These are phyloP conservation scores for Colletotrichum phormii DNA, from an alignment of 2,329 filamentous ascomycete species.

Conservation along the genomic window DNA sequence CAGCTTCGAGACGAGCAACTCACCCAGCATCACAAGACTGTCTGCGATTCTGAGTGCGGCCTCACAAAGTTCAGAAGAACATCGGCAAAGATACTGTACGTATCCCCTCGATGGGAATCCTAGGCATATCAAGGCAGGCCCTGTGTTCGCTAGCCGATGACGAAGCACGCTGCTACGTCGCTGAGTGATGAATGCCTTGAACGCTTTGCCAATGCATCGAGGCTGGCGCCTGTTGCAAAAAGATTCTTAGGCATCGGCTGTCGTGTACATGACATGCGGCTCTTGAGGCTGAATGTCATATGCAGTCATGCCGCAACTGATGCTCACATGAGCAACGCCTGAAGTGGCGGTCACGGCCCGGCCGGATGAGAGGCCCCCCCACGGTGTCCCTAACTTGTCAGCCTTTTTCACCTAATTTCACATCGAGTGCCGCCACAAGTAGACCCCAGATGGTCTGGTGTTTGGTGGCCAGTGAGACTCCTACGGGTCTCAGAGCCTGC, in stretches of 20 bases:
- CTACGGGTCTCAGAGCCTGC: neutral
- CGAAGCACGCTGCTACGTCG: neutral
- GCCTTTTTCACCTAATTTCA: neutral
- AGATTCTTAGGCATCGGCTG: neutral
- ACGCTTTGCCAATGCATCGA: neutral
- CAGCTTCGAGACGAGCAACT: neutral
- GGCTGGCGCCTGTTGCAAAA: neutral
- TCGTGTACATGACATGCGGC: neutral
- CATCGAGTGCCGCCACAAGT: neutral
- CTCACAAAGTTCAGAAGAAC: too few relatives aligned
- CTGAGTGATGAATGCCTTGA: neutral
- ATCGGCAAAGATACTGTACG: too few relatives aligned
- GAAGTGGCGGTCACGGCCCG: neutral
- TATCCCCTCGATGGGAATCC: too few relatives aligned
- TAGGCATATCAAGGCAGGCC: neutral
- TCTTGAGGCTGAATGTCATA: neutral
- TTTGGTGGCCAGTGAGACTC: neutral
- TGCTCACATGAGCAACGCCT: neutral
- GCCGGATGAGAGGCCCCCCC: neutral
- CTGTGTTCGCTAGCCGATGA: neutral
- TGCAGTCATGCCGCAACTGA: neutral
- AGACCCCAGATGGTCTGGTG: neutral
- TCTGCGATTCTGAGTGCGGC: neutral
- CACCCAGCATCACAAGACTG: neutral
- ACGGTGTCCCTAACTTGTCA: neutral